A percentile compares a stretch with the other conserved stretches of the same genome.
Conservation (phyloP, 805 yeast genomes). For the Candida nanaspora region DNA sequence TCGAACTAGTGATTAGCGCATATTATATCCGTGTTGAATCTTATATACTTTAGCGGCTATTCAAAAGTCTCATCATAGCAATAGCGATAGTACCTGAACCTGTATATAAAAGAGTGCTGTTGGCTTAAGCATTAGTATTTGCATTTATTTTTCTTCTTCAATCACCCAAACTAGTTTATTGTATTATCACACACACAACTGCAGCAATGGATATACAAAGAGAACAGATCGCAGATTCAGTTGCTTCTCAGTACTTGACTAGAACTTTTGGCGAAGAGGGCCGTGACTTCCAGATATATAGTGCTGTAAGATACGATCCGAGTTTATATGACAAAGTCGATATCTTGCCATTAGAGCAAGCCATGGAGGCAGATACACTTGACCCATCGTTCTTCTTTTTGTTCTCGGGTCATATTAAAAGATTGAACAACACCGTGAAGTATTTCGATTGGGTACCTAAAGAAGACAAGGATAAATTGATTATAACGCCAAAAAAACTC, state of each 20-base stretch:
- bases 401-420: conserved; percentile 52
- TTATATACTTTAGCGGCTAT: too few relatives aligned
- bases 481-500: conserved; percentile 34
- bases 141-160: too few relatives aligned
- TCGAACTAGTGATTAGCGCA: too few relatives aligned
- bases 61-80: too few relatives aligned
- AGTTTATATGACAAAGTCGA: conserved; percentile 25
- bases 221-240: not conserved
- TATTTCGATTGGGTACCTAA: conserved; percentile 44
- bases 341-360: conserved; percentile 12
- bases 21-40: too few relatives aligned
- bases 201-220: not conserved
- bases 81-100: too few relatives aligned
- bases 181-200: not conserved
- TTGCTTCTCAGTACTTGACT: not conserved
- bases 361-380: conserved; percentile 12
- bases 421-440: conserved; percentile 46
- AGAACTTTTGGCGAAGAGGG: not conserved
- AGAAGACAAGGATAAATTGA: conserved; percentile 8
- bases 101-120: too few relatives aligned
- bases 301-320: conserved; percentile 77
- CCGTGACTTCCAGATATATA: conserved; percentile 44
- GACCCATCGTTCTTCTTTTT: conserved; percentile 45
- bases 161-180: too few relatives aligned
- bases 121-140: too few relatives aligned